A percentile compares a stretch with the other conserved stretches of the same genome.
phyloP scores from a whole-genome alignment of 768 basidiomycete species.

The Dacryopinax spathularia region DNA sequence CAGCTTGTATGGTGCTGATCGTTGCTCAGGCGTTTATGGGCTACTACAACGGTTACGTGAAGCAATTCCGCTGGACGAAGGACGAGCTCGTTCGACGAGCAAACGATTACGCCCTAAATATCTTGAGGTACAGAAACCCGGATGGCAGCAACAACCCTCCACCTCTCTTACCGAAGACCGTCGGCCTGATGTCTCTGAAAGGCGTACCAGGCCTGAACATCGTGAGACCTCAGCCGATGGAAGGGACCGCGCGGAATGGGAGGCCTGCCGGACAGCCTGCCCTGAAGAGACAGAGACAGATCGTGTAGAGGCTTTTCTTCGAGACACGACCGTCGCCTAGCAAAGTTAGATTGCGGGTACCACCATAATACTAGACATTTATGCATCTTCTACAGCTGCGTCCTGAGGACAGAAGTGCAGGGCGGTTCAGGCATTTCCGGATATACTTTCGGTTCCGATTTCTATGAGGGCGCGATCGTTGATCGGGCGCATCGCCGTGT shows the following conservation, averaged over 20 bases:
- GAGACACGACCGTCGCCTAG: no score
- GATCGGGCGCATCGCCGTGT: not conserved
- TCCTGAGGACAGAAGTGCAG: not conserved
- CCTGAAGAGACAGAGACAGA: not conserved
- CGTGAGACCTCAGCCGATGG: slow-evolving; percentile 16
- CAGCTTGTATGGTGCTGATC: not conserved
- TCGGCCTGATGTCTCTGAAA: slow-evolving; percentile 39
- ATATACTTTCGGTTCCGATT: not conserved
- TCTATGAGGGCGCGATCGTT: not conserved
- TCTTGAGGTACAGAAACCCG: slow-evolving; percentile 22
- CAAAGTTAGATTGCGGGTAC: not conserved
- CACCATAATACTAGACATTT: not conserved
- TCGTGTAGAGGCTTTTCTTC: no score
- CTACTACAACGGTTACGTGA: slow-evolving; percentile 36
- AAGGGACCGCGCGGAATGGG: slow-evolving; percentile 5
- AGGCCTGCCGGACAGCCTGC: slow-evolving; percentile 4
- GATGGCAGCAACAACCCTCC: slow-evolving; percentile 20
- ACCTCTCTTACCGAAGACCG: slow-evolving; percentile 29
- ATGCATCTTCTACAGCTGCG: not conserved
- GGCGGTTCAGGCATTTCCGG: not conserved
- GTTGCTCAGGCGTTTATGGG: slow-evolving; percentile 34
- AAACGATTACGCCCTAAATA: slow-evolving; percentile 21
- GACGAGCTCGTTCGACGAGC: slow-evolving; percentile 30
- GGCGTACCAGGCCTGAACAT: slow-evolving; percentile 22
- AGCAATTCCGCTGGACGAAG: slow-evolving; percentile 27